Conservation (phyloP, 2,329 filamentous ascomycete species). For the Aspergillus latus region DNA sequence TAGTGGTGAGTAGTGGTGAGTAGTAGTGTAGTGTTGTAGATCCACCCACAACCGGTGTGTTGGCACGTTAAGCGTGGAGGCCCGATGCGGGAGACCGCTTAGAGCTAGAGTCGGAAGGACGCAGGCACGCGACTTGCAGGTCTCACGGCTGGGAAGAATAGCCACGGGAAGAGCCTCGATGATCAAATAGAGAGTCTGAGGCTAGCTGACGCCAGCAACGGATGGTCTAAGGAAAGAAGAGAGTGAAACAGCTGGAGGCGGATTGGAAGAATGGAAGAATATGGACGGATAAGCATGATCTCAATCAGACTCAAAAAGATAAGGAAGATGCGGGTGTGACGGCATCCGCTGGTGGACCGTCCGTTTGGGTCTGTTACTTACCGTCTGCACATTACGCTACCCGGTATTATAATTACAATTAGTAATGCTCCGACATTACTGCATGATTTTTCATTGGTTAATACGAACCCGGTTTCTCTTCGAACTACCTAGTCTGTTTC, state of each 20-base stretch:
- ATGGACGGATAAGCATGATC: constrained; percentile 12
- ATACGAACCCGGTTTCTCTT: neutral
- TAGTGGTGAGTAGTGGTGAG: neutral
- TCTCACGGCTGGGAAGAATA: neutral
- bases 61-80: constrained; percentile 20
- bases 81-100: constrained; percentile 21
- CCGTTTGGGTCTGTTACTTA: constrained; percentile 9
- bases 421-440: neutral
- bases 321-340: constrained; percentile 14
- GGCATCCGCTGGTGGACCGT: constrained; percentile 9
- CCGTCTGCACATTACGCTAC: neutral
- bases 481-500: neutral
- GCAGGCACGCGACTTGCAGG: constrained; percentile 26
- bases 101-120: constrained; percentile 11
- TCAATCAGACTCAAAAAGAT: constrained; percentile 10
- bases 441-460: neutral
- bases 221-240: neutral
- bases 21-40: constrained; percentile 2
- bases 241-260: neutral
- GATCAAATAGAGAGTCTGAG: neutral
- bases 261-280: neutral
- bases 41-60: constrained; percentile 16
- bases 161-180: neutral
- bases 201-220: neutral
- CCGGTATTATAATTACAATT: neutral